These are phyloP conservation scores for Yarrowia porcina DNA, from an alignment of 805 yeast species.

Conservation along the genomic window DNA sequence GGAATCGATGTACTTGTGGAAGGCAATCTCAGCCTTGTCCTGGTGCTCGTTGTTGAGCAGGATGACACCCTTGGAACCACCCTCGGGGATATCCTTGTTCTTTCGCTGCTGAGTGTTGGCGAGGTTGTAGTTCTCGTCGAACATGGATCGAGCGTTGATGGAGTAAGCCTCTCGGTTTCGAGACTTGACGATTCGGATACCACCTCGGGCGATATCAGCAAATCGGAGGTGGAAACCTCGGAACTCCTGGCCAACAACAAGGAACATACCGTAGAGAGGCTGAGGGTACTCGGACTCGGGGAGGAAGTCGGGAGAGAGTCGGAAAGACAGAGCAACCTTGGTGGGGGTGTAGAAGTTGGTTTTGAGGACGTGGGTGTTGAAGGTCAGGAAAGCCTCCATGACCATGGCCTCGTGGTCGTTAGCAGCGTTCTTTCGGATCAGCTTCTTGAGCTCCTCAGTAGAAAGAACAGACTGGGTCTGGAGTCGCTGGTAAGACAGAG, in stretches of 20 bases:
- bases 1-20: conserved; percentile 89
- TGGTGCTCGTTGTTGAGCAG: conserved; percentile 69
- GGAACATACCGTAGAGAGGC: conserved; percentile 90
- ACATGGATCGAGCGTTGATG: conserved; percentile 78
- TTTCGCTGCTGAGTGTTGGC: conserved; percentile 96
- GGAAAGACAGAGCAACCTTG: conserved; percentile 90
- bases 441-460: conserved; percentile 68
- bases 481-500: conserved; percentile 83
- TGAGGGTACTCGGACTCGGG: conserved; percentile 87
- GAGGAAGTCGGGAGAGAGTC: conserved; percentile 81
- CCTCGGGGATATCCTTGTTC: conserved; percentile 98
- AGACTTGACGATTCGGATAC: conserved; percentile 90
- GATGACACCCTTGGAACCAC: conserved; percentile 97
- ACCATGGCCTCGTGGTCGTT: conserved; percentile 78
- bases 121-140: conserved; percentile 93
- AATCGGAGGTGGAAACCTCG: conserved; percentile 97
- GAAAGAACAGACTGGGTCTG: conserved; percentile 69
- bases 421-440: conserved; percentile 65
- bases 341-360: conserved; percentile 93
- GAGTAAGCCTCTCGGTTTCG: conserved; percentile 81
- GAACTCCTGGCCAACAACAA: conserved; percentile 93
- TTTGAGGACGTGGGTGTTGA: conserved; percentile 83
- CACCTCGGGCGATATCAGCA: conserved; percentile 97
- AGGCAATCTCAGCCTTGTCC: conserved; percentile 75
- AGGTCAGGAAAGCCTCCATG: conserved; percentile 72